These are phyloP conservation scores for Penicillium soppii DNA, from an alignment of 495 filamentous ascomycete species.

Conservation along the genomic window DNA sequence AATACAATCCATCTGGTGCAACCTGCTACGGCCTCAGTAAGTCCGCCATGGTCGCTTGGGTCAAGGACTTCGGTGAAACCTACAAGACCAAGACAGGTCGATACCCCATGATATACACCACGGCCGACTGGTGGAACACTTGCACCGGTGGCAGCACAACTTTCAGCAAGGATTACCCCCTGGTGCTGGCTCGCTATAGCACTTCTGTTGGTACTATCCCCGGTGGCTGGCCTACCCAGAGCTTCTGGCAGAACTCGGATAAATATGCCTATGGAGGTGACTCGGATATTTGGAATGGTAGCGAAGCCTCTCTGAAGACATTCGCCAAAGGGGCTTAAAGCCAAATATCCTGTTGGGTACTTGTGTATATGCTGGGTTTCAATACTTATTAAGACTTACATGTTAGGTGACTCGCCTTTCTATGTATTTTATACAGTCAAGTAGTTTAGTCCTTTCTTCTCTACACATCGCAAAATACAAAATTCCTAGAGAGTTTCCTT, in stretches of 20 bases:
- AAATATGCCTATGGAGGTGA: conserved; percentile 29
- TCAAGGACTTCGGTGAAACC: conserved; percentile 56
- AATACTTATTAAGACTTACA: too few relatives aligned
- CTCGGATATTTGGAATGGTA: conserved; percentile 30
- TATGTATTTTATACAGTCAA: too few relatives aligned
- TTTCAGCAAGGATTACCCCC: conserved; percentile 51
- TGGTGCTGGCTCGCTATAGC: conserved; percentile 57
- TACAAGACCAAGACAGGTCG: conserved; percentile 52
- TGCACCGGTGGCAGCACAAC: conserved; percentile 58
- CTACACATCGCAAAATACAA: too few relatives aligned
- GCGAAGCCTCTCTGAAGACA: conserved; percentile 10
- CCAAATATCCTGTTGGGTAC: too few relatives aligned
- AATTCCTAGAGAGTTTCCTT: too few relatives aligned
- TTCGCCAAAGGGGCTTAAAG: conserved; percentile 20
- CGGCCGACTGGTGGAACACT: conserved; percentile 59
- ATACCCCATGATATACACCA: conserved; percentile 62
- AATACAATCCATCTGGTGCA: conserved; percentile 46
- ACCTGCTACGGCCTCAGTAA: conserved; percentile 54
- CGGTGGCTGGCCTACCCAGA: conserved; percentile 58
- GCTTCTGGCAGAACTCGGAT: conserved; percentile 56
- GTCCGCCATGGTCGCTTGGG: conserved; percentile 59
- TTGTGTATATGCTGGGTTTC: too few relatives aligned
- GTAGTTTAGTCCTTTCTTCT: too few relatives aligned
- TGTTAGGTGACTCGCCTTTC: too few relatives aligned
- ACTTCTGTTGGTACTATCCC: conserved; percentile 52